Evolutionary conservation across 2,329 filamentous ascomycete species (phyloP).

Genomic region (Hypoxylon sp.): DNA sequence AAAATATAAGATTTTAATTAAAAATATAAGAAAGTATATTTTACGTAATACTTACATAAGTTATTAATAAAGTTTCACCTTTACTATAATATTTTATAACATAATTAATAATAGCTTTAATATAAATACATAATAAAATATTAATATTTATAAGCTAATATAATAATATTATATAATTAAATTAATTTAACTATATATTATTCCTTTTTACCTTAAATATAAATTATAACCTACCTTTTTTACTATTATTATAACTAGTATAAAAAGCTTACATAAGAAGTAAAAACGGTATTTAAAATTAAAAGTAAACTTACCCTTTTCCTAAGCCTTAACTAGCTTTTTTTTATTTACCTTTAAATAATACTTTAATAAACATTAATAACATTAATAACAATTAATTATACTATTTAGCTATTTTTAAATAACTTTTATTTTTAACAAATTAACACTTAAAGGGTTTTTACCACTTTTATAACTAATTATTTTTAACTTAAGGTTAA

Average conservation of each 20-base stretch:
- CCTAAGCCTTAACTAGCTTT: neutral
- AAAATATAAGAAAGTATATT: neutral
- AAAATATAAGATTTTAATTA: neutral
- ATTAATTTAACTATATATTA: conserved; percentile 1
- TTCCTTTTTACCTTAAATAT: neutral
- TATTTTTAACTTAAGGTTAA: neutral
- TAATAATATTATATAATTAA: neutral
- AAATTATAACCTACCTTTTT: neutral
- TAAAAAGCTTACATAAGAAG: neutral
- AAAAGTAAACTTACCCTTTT: neutral
- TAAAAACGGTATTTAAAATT: neutral
- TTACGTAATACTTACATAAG: neutral
- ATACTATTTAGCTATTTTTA: neutral
- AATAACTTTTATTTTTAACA: too few relatives aligned
- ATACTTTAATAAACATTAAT: neutral
- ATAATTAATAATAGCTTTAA: neutral
- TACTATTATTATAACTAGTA: neutral
- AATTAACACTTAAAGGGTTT: conserved; percentile 1
- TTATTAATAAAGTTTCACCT: neutral
- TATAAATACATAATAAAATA: neutral
- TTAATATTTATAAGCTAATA: conserved; percentile 3
- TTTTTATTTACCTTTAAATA: conserved; percentile 1
- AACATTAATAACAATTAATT: neutral
- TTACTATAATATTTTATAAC: conserved; percentile 9
- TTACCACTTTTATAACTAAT: neutral